These are phyloP conservation scores for Ophiosphaerella korrae DNA, from an alignment of 2,329 filamentous ascomycete genomes.

Conservation along the genomic window DNA sequence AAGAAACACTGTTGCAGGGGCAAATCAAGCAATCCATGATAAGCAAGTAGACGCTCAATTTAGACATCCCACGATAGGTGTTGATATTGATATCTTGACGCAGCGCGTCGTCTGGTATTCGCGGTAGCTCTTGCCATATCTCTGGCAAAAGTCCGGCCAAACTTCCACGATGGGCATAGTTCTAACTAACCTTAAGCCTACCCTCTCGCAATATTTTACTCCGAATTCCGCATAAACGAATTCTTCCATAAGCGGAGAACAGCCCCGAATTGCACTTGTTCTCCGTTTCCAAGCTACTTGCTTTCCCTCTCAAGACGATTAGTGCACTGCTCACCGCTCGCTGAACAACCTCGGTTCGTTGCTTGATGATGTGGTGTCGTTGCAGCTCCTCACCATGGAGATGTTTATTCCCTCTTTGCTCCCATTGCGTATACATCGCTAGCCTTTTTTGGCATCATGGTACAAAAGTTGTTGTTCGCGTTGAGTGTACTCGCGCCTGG, in stretches of 20 bases:
- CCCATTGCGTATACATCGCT: neutral
- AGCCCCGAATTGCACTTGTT: slow-evolving; percentile 6
- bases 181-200: slow-evolving; percentile 7
- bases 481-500: slow-evolving; percentile 12
- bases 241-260: slow-evolving; percentile 12
- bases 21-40: too few relatives aligned
- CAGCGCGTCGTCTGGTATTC: neutral
- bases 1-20: too few relatives aligned
- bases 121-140: neutral
- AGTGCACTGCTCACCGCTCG: neutral
- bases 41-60: neutral
- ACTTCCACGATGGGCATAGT: slow-evolving; percentile 12
- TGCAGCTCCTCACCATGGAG: neutral
- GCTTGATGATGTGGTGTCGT: neutral
- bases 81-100: too few relatives aligned
- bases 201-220: slow-evolving; percentile 13
- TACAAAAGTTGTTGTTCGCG: slow-evolving; percentile 13
- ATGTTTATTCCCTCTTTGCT: too few relatives aligned
- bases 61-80: too few relatives aligned
- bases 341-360: slow-evolving; percentile 1
- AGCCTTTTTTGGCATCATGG: slow-evolving; percentile 6
- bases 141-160: slow-evolving; percentile 10
- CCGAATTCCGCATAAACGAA: slow-evolving; percentile 20
- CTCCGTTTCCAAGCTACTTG: slow-evolving; percentile 4
- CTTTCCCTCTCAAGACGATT: neutral